Evolutionary conservation across 768 basidiomycete genomes (phyloP), one percentile per base, ranked within the genome.

Genomic region (Lyophyllum atratum): DNA sequence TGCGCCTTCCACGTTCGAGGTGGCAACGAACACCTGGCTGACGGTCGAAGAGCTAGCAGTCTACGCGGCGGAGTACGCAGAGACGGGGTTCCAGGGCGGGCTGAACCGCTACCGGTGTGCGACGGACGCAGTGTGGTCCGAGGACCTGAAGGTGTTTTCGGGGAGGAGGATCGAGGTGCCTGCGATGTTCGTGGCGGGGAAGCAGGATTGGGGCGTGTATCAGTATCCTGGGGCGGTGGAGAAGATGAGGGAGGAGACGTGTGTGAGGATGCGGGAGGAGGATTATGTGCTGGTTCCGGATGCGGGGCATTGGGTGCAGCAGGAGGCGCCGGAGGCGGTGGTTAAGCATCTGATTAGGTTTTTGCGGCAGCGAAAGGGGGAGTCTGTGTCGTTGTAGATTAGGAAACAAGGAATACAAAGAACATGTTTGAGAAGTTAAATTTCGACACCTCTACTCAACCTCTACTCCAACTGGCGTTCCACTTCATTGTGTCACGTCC

Each of bases 231-330:
- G 81, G 0, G 79, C 74, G 1, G 65, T 71, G 29, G 77, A 80
- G 37, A 69, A 68, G 64, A 82, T 85, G 85, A 70, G 63, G 21
- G 64, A 64, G 22, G 66, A 66, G 31, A 59, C 66, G 3, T 78
- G 72, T 60, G 39, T 33, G 44, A 61, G 61, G 21, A 81, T 83
- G 76, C 60, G 61, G 21, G 68, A 71, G 33, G 75, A 80, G 31
- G 76, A 80, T 31, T 74, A 85, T 29, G 75, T 84, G n/a, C 57
- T 87, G 42, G 69, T 86, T 9, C 70, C 78, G 2, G 80, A 78
- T 3, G 84, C 84, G 0, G 86, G 85, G 0, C 86, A 86, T 67
- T 86, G 85, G 85, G 82, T 81, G 17, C 84, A 83, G 64, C 83
- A 86, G 64, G 85, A 86, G 64, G 59, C 73, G 26, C 77, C 80